Conservation (phyloP, 176 grass and related monocot genomes). For the Lolium perenne region DNA sequence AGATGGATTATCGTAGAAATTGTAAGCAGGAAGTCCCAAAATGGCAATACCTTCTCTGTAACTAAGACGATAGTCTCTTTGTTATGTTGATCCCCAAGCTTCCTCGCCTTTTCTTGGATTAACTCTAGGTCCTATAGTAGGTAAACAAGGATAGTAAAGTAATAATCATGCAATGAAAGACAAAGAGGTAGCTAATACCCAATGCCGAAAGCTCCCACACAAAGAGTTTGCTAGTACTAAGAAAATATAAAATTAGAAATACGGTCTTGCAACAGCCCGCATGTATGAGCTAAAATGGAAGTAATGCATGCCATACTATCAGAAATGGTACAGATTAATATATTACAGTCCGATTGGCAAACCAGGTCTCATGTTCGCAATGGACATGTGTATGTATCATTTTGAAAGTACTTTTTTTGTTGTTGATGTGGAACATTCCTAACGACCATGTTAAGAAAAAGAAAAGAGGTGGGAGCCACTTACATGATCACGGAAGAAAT, state of each 20-base stretch:
- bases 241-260: slow-evolving; percentile 9
- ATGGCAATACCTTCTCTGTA: slow-evolving; percentile 68
- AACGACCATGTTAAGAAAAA: background rate
- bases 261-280: background rate
- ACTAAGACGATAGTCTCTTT: slow-evolving; percentile 48
- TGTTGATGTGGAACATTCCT: background rate
- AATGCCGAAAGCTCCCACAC: background rate
- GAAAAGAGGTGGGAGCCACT: slow-evolving; percentile 36
- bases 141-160: slow-evolving; percentile 17
- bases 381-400: background rate
- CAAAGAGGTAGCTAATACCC: background rate
- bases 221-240: background rate
- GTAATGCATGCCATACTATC: background rate
- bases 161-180: slow-evolving; percentile 26
- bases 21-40: background rate
- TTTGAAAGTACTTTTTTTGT: slow-evolving; percentile 1
- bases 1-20: background rate
- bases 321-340: background rate
- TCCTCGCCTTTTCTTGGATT: slow-evolving; percentile 42
- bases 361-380: background rate
- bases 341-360: background rate
- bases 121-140: slow-evolving; percentile 50
- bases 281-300: slow-evolving; percentile 24
- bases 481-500: slow-evolving; percentile 70
- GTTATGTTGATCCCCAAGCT: slow-evolving; percentile 37